Base-by-base conservation (phyloP, 371 early-diverging fungal genomes). In the Paraphysoderma sedebokerense region DNA sequence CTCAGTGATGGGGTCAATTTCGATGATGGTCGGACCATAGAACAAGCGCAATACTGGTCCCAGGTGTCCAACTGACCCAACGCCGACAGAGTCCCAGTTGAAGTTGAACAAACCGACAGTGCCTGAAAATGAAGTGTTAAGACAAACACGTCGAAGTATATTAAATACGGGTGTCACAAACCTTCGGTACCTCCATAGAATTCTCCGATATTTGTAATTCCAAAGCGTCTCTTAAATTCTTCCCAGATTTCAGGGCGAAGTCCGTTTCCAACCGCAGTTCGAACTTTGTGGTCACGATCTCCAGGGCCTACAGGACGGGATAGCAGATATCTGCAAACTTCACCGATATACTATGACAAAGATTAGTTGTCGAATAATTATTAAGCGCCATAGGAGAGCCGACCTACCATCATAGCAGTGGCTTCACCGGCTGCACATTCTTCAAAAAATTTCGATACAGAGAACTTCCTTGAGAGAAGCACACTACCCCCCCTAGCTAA, bases 261-360 rank as follows among this genome's bases (percentile, higher is more conserved):
- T 4, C 82, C 82, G 53, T 82, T 82, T 27, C 82, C 82, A 45
- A 77, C 70, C 8, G 68, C 70, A 23, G 75, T 49, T 2, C 76
- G 63, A 23, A 76, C 55, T 5, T 54, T 46, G 45, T 73, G 66
- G 15, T 58, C 45, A 26, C 60, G 61, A 34, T 80, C 81, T 23
- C 55, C 41, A 7, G 72, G 64, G 7, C 60, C 56, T 3, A 60
- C 51, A 1, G 76, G 73, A 15, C 60, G 59, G 35, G 61, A 58
- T 19, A 74, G 51, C 20, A 82, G 58, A 52, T 79, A 82, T 44
- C 81, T 59, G 49, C 76, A 76, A 27, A 81, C 68, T 49, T 81
- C 82, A 9, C 82, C 82, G 56, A 81, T 74, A 47, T 80, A 77
- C n/a, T n/a, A n/a, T n/a, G n/a, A n/a, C n/a, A n/a, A n/a, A n/a